These are phyloP conservation scores for Penicillium hordei DNA, from an alignment of 2,329 filamentous ascomycete species.

Conservation along the genomic window DNA sequence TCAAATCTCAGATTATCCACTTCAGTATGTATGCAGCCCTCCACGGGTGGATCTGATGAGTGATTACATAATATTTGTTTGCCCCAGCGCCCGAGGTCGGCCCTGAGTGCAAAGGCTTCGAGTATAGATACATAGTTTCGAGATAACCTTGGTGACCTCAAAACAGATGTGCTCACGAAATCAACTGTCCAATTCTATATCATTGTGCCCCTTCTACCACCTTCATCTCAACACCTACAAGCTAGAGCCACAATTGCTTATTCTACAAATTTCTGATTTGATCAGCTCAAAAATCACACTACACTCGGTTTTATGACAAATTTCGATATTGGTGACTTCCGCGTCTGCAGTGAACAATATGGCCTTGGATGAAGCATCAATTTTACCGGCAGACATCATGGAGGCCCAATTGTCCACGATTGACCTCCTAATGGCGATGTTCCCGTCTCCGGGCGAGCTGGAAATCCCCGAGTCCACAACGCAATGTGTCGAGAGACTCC, in stretches of 20 bases:
- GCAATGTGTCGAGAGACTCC: constrained; percentile 28
- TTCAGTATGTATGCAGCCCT: too few species aligned
- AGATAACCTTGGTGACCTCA: background rate
- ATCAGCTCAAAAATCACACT: background rate
- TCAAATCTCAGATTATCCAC: too few species aligned
- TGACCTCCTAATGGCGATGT: constrained; percentile 57
- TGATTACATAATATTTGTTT: too few species aligned
- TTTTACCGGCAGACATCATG: constrained; percentile 47
- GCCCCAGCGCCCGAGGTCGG: too few species aligned
- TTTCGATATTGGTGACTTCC: background rate
- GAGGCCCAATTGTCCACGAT: constrained; percentile 52
- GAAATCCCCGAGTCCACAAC: constrained; percentile 42
- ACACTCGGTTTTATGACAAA: background rate
- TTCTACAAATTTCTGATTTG: background rate
- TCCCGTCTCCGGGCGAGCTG: constrained; percentile 42
- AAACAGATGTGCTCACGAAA: background rate
- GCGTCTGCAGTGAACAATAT: constrained; percentile 8
- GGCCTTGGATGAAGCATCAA: constrained; percentile 8
- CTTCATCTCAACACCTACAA: background rate
- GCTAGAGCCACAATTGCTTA: background rate
- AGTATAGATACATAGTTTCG: too few species aligned
- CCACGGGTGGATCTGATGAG: too few species aligned
- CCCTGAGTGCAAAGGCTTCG: too few species aligned
- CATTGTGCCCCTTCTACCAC: background rate
- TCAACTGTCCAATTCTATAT: background rate